A percentile compares a stretch with the other conserved stretches of the same genome.
phyloP scores from a whole-genome alignment of 805 yeast species.

The Cyberlindnera xylosilytica region DNA sequence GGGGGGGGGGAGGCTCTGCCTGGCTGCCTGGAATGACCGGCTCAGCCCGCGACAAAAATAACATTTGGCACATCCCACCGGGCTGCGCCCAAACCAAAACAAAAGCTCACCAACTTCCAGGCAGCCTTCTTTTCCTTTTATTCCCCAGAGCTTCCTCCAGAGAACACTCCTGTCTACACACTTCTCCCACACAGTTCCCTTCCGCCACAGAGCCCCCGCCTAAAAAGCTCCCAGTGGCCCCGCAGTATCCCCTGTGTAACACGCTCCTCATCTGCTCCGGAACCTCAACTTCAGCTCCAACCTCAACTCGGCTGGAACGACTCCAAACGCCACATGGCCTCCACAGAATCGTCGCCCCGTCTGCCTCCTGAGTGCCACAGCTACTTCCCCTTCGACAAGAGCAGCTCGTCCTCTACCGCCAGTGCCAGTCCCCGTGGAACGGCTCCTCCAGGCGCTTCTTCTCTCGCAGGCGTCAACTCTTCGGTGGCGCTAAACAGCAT shows the following conservation, averaged over 20 bases:
- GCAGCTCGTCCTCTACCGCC: slow-evolving; percentile 1
- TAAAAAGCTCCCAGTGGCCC: too few relatives aligned
- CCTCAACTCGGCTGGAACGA: too few relatives aligned
- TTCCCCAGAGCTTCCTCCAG: too few relatives aligned
- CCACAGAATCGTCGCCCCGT: slow-evolving; percentile 14
- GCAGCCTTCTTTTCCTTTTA: too few relatives aligned
- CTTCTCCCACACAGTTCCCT: too few relatives aligned
- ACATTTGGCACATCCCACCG: not conserved
- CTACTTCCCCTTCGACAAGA: slow-evolving; percentile 13
- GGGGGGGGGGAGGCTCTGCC: not conserved
- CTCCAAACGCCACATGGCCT: slow-evolving; percentile 7
- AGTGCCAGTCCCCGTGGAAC: not conserved
- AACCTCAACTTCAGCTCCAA: too few relatives aligned
- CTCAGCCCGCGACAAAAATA: not conserved
- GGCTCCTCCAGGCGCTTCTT: not conserved
- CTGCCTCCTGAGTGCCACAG: slow-evolving; percentile 3
- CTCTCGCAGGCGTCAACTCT: not conserved
- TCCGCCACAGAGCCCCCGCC: too few relatives aligned
- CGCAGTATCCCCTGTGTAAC: too few relatives aligned
- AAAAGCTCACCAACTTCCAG: not conserved
- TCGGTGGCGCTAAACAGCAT: not conserved
- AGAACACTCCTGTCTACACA: too few relatives aligned
- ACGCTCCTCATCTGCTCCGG: too few relatives aligned
- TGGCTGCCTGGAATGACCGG: not conserved
- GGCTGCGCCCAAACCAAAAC: not conserved